Evolutionary conservation across 202 grass and related monocot species (phyloP).

Genomic region (Eragrostis tef): DNA sequence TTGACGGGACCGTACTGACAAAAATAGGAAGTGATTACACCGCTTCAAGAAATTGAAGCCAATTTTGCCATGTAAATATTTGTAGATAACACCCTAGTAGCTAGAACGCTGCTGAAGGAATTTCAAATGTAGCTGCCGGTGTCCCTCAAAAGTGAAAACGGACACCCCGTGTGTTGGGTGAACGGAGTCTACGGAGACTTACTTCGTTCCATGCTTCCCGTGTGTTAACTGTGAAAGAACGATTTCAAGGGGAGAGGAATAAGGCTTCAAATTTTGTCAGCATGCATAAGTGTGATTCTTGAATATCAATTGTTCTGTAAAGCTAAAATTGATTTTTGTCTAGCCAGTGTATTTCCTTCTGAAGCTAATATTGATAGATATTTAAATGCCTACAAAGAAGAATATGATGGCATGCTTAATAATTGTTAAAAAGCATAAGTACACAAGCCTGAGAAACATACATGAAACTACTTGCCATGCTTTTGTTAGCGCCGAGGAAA

Average conservation of each 20-base stretch:
- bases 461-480: too few species aligned
- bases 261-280: not conserved
- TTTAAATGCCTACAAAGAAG: too few species aligned
- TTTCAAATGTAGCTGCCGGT: not conserved
- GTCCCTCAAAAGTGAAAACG: not conserved
- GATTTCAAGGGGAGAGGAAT: not conserved
- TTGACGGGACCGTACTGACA: slow-evolving; percentile 20
- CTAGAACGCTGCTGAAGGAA: not conserved
- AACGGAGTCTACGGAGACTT: not conserved
- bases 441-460: too few species aligned
- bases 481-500: too few species aligned
- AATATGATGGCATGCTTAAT: too few species aligned
- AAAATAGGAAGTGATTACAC: not conserved
- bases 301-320: not conserved
- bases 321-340: too few species aligned
- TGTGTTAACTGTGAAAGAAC: not conserved
- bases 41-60: slow-evolving; percentile 23
- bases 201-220: not conserved
- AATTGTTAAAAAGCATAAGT: too few species aligned
- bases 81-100: slow-evolving; percentile 28
- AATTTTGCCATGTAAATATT: slow-evolving; percentile 50
- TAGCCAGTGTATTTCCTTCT: too few species aligned
- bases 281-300: not conserved
- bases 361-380: too few species aligned
- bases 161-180: not conserved